These are phyloP conservation scores for Beauveria brongniartii DNA, from an alignment of 2,329 filamentous ascomycete genomes.

Conservation along the genomic window DNA sequence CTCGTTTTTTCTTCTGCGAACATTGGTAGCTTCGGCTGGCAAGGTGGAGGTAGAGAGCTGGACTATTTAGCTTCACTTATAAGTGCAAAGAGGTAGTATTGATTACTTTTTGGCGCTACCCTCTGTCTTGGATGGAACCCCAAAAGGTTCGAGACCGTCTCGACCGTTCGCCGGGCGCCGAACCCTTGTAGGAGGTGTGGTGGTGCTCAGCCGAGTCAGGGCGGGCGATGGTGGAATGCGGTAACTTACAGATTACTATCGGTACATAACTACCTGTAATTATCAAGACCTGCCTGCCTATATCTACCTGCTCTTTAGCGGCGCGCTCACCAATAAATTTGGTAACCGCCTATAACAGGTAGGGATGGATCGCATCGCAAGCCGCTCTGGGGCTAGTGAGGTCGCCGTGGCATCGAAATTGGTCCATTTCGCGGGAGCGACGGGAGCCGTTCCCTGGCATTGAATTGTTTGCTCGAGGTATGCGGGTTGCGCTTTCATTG, in stretches of 20 bases:
- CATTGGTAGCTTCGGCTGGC: background rate
- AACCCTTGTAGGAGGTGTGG: background rate
- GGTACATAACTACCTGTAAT: background rate
- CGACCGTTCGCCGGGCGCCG: slow-evolving; percentile 4
- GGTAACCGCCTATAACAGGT: background rate
- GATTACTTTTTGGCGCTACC: background rate
- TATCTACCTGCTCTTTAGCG: background rate
- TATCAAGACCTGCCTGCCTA: too few relatives aligned
- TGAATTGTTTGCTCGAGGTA: background rate
- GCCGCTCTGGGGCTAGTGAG: background rate
- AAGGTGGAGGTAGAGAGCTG: background rate
- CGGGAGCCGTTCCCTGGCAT: background rate
- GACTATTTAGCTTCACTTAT: background rate
- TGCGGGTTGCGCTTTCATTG: background rate
- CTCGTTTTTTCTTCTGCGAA: background rate
- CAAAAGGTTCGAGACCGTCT: slow-evolving; percentile 3
- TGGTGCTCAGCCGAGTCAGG: background rate
- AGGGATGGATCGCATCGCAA: background rate
- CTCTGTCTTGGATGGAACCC: background rate
- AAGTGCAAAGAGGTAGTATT: background rate
- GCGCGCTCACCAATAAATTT: background rate
- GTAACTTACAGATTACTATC: too few relatives aligned
- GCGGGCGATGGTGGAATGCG: background rate
- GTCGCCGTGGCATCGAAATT: slow-evolving; percentile 2
- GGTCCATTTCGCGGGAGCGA: background rate